These are phyloP conservation scores for Mycena floridula DNA, from an alignment of 768 basidiomycete genomes.

Conservation along the genomic window DNA sequence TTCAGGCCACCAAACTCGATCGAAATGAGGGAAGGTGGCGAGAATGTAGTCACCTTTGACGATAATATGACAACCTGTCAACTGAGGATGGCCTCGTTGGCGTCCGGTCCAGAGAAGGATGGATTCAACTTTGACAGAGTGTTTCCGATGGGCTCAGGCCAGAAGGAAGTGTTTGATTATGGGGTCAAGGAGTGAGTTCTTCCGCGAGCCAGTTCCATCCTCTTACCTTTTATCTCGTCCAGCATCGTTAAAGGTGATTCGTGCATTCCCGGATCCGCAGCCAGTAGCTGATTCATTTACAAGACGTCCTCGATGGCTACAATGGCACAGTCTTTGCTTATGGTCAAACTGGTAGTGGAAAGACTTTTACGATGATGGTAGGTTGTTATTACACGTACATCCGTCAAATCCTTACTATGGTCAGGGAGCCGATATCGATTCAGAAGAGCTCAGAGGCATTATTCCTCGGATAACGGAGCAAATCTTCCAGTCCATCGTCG, in stretches of 20 bases:
- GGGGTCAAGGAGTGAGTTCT: slow-evolving; percentile 88
- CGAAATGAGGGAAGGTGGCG: slow-evolving; percentile 81
- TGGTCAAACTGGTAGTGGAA: slow-evolving; percentile 84
- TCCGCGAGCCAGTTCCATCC: slow-evolving; percentile 8
- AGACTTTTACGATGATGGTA: slow-evolving; percentile 99
- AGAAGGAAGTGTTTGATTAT: slow-evolving; percentile 95
- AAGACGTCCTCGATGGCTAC: slow-evolving; percentile 98
- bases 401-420: slow-evolving; percentile 8
- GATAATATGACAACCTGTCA: slow-evolving; percentile 81
- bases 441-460: slow-evolving; percentile 87
- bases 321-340: slow-evolving; percentile 94
- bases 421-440: slow-evolving; percentile 96
- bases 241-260: slow-evolving; percentile 83
- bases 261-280: no score
- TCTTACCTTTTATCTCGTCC: slow-evolving; percentile 15
- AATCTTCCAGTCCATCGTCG: slow-evolving; percentile 96
- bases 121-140: slow-evolving; percentile 98
- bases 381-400: slow-evolving; percentile 8
- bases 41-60: slow-evolving; percentile 85
- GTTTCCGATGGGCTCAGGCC: slow-evolving; percentile 87
- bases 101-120: slow-evolving; percentile 88
- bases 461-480: slow-evolving; percentile 99
- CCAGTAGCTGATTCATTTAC: no score
- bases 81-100: slow-evolving; percentile 62
- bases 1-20: slow-evolving; percentile 95